Percentiles rank a stretch among this genome's conserved stretches.
Evolutionary conservation across 2,329 filamentous ascomycete genomes (phyloP).

Genomic region (Ascochyta pisi): DNA sequence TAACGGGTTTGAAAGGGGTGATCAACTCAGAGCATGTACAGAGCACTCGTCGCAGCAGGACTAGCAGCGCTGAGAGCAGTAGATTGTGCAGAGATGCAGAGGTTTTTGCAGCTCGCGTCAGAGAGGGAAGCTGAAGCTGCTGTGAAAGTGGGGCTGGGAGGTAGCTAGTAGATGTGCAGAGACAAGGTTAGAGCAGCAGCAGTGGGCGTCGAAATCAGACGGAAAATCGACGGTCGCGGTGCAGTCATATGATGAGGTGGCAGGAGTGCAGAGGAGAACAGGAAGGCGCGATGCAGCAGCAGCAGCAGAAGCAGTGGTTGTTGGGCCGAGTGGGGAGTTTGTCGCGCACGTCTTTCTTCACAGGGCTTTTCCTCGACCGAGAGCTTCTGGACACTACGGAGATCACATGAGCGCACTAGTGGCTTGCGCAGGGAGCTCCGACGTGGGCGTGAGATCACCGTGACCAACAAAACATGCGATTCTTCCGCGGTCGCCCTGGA

Average conservation of each 20-base stretch:
- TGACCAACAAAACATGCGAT: conserved; percentile 23
- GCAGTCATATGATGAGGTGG: conserved; percentile 22
- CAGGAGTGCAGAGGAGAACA: conserved; percentile 22
- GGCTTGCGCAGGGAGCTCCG: conserved; percentile 14
- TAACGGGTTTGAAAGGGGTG: conserved; percentile 7
- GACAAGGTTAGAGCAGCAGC: conserved; percentile 17
- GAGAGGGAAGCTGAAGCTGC: conserved; percentile 24
- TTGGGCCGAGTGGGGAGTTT: conserved; percentile 21
- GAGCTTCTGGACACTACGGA: conserved; percentile 5
- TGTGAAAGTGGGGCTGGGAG: conserved; percentile 15
- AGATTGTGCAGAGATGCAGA: conserved; percentile 1
- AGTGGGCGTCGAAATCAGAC: conserved; percentile 7
- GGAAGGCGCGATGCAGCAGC: conserved; percentile 27
- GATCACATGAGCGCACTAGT: conserved; percentile 15
- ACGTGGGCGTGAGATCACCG: conserved; percentile 11
- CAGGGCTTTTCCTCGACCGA: conserved; percentile 10
- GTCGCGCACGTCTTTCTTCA: conserved; percentile 14
- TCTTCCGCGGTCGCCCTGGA: conserved; percentile 18
- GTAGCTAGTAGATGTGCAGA: conserved; percentile 17
- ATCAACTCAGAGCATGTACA: conserved; percentile 13
- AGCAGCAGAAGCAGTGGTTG: conserved; percentile 12
- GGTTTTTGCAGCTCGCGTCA: conserved; percentile 6
- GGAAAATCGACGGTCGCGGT: conserved; percentile 14
- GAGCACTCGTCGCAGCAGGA: conserved; percentile 14
- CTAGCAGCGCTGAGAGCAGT: conserved; percentile 10